Base-by-base conservation (phyloP, 2,329 filamentous ascomycete species). In the Hansfordia pulvinata region DNA sequence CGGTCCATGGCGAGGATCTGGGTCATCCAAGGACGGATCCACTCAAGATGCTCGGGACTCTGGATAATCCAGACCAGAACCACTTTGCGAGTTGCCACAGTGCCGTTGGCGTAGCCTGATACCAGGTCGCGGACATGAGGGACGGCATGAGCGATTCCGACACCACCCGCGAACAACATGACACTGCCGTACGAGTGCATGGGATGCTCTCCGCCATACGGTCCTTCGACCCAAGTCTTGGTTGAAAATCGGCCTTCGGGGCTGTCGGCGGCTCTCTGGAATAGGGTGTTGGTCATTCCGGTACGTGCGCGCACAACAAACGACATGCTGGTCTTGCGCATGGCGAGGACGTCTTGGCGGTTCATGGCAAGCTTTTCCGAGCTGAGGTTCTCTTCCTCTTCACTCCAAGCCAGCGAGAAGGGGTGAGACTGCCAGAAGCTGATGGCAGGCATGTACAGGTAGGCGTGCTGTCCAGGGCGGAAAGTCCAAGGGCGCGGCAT, bases 1-100 rank as follows among this genome's bases (percentile, higher is more conserved):
- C 65, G 70, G 30, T 81, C 76, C 73, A 85, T 79, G 31, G 69
- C 68, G 20, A 85, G 60, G 34, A 85, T 83, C 43, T 76, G 66
- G 4, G 78, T 84, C 80, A 86, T 85, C 77, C 78, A 85, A 6
- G 77, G 76, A 24, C 78, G 65, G 44, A 85, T 84, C 79, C 79
- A 86, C 50, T 86, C 79, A 17, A 86, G 62, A 47, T 85, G 79
- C 54, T 85, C 80, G 39, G 76, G 76, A 41, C 69, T 78, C 41
- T 81, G 80, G 30, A 88, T 79, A 25, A 75, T 75, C 81, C 81
- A 88, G 20, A 85, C 71, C 14, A 88, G 63, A 5, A 83, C 60
- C 26, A 86, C 63, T 46, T 75, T 79, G 35, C 76, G 70, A 2
- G 76, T 72, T 1, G 78, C 76, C 5, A 78, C 73, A 1, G 74